A percentile compares a stretch with the other conserved stretches of the same genome.
Evolutionary conservation across 2,329 filamentous ascomycete genomes (phyloP).

Genomic region (Nothopassalora personata): DNA sequence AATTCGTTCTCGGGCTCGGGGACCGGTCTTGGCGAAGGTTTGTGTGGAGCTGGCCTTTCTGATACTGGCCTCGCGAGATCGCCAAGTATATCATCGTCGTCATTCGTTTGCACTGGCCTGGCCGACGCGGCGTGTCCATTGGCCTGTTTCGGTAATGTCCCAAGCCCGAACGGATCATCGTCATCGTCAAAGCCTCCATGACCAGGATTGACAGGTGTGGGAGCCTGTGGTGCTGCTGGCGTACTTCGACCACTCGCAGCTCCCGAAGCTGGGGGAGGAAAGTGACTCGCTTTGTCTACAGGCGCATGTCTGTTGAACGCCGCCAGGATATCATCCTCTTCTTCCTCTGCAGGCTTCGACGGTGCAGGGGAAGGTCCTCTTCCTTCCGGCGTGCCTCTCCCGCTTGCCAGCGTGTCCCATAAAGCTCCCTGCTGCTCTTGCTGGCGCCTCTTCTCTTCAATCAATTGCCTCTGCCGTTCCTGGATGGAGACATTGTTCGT

Average conservation of each 20-base stretch:
- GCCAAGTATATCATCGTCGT: conserved; percentile 60
- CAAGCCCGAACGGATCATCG: conserved; percentile 84
- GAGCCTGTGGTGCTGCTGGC: conserved; percentile 24
- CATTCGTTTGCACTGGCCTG: conserved; percentile 8
- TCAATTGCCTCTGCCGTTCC: conserved; percentile 62
- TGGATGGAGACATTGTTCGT: conserved; percentile 65
- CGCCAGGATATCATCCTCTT: conserved; percentile 56
- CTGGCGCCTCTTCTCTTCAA: conserved; percentile 72
- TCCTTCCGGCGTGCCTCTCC: conserved; percentile 40
- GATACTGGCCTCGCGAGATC: conserved; percentile 56
- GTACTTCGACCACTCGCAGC: conserved; percentile 39
- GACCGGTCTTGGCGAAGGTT: conserved; percentile 2
- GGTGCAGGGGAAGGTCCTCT: conserved; percentile 21
- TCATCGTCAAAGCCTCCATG: conserved; percentile 49
- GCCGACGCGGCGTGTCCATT: conserved; percentile 23
- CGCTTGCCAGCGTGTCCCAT: conserved; percentile 71
- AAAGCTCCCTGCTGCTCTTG: conserved; percentile 67
- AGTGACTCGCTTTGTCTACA: conserved; percentile 56
- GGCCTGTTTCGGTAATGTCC: conserved; percentile 26
- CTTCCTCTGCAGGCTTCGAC: conserved; percentile 22
- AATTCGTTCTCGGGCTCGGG: conserved; percentile 5
- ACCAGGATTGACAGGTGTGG: neutral
- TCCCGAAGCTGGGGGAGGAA: conserved; percentile 42
- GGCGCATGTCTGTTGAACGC: conserved; percentile 57
- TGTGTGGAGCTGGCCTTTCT: conserved; percentile 33